Conservation (phyloP, 2,329 filamentous ascomycete genomes). For the Biscogniauxia sp. region DNA sequence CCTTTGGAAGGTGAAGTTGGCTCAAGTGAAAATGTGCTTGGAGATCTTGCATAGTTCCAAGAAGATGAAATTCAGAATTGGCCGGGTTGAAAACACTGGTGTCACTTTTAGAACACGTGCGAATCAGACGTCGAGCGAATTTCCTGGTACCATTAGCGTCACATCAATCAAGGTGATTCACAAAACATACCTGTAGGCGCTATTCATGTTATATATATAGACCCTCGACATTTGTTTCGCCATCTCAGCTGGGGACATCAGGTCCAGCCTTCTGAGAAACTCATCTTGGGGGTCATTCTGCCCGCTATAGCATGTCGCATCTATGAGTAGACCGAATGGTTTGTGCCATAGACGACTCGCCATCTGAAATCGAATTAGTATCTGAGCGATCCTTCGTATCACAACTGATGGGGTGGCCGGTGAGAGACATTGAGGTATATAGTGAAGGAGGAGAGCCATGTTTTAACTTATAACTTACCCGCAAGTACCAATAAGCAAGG, state of each 20-base stretch:
- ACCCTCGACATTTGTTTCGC: conserved; percentile 57
- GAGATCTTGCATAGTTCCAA: conserved; percentile 64
- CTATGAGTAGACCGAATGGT: conserved; percentile 65
- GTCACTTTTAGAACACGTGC: conserved; percentile 61
- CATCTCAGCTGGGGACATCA: conserved; percentile 61
- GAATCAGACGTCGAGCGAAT: conserved; percentile 62
- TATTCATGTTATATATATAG: conserved; percentile 74
- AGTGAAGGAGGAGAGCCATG: background rate
- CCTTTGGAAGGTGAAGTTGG: conserved; percentile 65
- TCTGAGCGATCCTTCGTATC: background rate
- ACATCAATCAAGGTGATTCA: background rate
- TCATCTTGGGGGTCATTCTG: conserved; percentile 65
- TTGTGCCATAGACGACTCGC: conserved; percentile 69
- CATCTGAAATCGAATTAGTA: conserved; percentile 45
- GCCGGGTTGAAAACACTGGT: conserved; percentile 59
- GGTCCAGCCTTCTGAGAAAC: conserved; percentile 61
- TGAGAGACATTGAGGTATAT: background rate
- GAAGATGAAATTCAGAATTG: conserved; percentile 64
- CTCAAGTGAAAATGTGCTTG: conserved; percentile 66
- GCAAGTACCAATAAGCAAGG: conserved; percentile 65
- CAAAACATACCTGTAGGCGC: conserved; percentile 54
- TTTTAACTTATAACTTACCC: conserved; percentile 41
- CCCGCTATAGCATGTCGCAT: conserved; percentile 69
- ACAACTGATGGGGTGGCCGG: background rate
- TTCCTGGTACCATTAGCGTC: conserved; percentile 41